Evolutionary conservation across 1,139 yeast genomes (phyloP).

Genomic region (Nakaseomyces nivariensis): DNA sequence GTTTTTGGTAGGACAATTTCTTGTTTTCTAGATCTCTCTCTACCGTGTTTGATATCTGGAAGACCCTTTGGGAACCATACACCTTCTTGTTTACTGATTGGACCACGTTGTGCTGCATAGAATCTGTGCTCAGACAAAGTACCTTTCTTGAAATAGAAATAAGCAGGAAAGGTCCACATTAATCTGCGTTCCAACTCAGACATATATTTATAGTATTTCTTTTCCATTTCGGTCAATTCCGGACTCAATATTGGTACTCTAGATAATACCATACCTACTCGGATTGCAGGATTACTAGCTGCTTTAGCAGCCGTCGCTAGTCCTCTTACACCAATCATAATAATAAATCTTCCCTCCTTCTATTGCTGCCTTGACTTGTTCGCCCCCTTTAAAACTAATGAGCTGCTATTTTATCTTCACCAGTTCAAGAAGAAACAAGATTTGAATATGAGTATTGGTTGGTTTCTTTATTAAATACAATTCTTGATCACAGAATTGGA

Average conservation of each 20-base stretch:
- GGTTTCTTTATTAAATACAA: no score
- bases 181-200: constrained; percentile 76
- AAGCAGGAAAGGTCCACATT: constrained; percentile 96
- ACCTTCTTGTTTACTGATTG: constrained; percentile 61
- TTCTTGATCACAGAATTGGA: no score
- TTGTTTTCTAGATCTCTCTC: constrained; percentile 82
- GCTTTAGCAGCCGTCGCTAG: constrained; percentile 8
- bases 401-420: no score
- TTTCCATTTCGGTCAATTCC: constrained; percentile 62
- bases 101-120: constrained; percentile 64
- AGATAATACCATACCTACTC: constrained; percentile 53
- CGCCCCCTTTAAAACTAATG: no score
- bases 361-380: no score
- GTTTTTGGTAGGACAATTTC: constrained; percentile 56
- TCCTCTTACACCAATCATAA: constrained; percentile 3
- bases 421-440: no score
- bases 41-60: constrained; percentile 77
- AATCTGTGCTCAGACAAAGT: constrained; percentile 80
- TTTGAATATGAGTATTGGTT: no score
- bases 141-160: constrained; percentile 86
- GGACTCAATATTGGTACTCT: constrained; percentile 80
- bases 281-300: constrained; percentile 17
- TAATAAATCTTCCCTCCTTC: not conserved
- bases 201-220: constrained; percentile 72
- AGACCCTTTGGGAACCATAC: constrained; percentile 73